Evolutionary conservation across 805 yeast genomes (phyloP), one percentile per base, ranked within the genome.

Genomic region (Saccharomycopsis javanensis): DNA sequence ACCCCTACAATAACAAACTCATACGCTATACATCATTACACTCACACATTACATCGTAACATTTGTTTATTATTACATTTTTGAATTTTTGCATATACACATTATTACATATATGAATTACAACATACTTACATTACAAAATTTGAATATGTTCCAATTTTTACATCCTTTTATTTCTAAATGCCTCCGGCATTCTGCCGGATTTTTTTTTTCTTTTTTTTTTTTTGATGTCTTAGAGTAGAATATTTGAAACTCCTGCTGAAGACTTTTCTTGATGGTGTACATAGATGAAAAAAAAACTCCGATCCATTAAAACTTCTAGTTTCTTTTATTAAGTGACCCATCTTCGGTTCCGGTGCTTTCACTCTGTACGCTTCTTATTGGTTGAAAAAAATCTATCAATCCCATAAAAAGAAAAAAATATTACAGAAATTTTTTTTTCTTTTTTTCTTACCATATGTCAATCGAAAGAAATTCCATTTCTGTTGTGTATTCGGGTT

Each of bases 261-360:
- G 20, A n/a, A n/a, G n/a, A 7, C 13, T 31, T 31, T 31, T 31
- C 35, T 31, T 42, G 6, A 8, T 42, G n/a, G n/a, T n/a, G n/a
- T n/a, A n/a, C n/a, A n/a, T 7, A 20, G 11, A 23, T 42, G 10
- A 23, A 23, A 11, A 16, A 16, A 38, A 38, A 35, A 35, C 42
- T 38, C 48, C 48, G 25, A 42, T 16, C 42, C 4, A 3, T 8
- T 20, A 30, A 33, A 51, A 31, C 45, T 16, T 16, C 20, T 5
- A 34, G 11, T 7, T 15, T 2, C 27, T 25, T 25, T 16, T 25
- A 10, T 27, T 33, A 15, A 42, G 27, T 23, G 25, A n/a, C 30
- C 34, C 45, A 30, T 33, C 42, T 51, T 34, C 42, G 54, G 37
- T 51, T n/a, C 45, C 54, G 54, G 30, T 42, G 48, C 48, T 42